Base-by-base conservation (phyloP, 306 rosid genomes). In the Neltuma alba region DNA sequence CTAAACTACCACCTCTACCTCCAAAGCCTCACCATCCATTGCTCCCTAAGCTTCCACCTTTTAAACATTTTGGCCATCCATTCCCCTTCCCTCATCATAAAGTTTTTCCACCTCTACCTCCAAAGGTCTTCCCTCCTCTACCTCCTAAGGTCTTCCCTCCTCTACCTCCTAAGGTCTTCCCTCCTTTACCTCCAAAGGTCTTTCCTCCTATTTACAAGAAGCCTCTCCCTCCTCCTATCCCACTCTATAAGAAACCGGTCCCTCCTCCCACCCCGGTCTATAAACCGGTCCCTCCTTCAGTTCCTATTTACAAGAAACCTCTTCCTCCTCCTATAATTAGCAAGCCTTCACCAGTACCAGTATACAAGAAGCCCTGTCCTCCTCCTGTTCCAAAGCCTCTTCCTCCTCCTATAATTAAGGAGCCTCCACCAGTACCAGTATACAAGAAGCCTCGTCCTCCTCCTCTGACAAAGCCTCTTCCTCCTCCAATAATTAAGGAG, bases 1-100 rank as follows among this genome's bases (percentile, higher is more conserved):
- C 73, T 68, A 40, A 68, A 12, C 18, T 23, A 0, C 73, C 73
- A 12, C 73, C 54, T 68, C 36, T 68, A 13, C 47, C 58, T 20
- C 58, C 34, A 40, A 68, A 68, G 14, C 36, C 5, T 28, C 33
- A 66, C 6, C 50, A 66, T 21, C 72, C 72, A 0, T 66, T 38
- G 31, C 14, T 66, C 14, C 89, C 86, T 72, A 84, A 80, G 4
- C 38, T 83, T 65, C 79, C 87, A 9, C 48, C 78, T 66, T 68
- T 62, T 60, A 60, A 60, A 31, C 69, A 62, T 41, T 62, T 28
- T 61, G 67, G 38, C 2, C 62, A 8, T 76, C 77, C 87, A 73
- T 81, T 83, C 25, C 81, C 81, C 1, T 60, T 86, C 68, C 91
- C 89, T 21, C 93, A 85, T 28, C 73, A 23, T 21, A 87, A 83